phyloP scores from a whole-genome alignment of 306 rosid species.

The Quercus berberidifolia region DNA sequence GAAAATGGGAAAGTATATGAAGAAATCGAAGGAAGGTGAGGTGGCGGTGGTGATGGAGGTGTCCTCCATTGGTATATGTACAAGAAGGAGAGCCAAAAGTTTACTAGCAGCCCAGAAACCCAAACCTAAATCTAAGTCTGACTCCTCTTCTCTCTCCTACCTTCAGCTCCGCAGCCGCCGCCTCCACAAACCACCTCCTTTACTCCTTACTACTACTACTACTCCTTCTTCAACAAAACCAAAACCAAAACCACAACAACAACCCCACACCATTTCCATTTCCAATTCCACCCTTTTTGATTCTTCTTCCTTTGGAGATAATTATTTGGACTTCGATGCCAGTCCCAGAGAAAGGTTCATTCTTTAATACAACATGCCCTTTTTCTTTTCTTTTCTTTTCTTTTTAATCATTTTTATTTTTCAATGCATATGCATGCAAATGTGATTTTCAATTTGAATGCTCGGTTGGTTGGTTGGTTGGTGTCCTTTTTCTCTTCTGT shows the following conservation, averaged over 20 bases:
- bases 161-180: constrained; percentile 91
- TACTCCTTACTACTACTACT: constrained; percentile 13
- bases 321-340: constrained; percentile 42
- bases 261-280: background rate
- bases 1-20: constrained; percentile 76
- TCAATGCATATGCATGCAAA: too few species aligned
- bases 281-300: too few species aligned
- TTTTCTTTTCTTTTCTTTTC: background rate
- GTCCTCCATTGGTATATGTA: constrained; percentile 61
- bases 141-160: constrained; percentile 43
- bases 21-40: constrained; percentile 61
- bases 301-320: constrained; percentile 50
- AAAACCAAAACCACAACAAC: constrained; percentile 8
- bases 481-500: background rate
- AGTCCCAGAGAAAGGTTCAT: constrained; percentile 38
- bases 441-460: background rate
- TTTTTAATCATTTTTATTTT: background rate
- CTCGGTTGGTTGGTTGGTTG: too few species aligned
- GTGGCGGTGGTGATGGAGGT: constrained; percentile 58
- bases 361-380: background rate
- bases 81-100: constrained; percentile 56
- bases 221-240: background rate
- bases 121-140: background rate
- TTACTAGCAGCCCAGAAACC: constrained; percentile 49
- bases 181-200: constrained; percentile 53